These are phyloP conservation scores for Salmacisia buchloeana DNA, from an alignment of 1,284 basidiomycete species.

Conservation along the genomic window DNA sequence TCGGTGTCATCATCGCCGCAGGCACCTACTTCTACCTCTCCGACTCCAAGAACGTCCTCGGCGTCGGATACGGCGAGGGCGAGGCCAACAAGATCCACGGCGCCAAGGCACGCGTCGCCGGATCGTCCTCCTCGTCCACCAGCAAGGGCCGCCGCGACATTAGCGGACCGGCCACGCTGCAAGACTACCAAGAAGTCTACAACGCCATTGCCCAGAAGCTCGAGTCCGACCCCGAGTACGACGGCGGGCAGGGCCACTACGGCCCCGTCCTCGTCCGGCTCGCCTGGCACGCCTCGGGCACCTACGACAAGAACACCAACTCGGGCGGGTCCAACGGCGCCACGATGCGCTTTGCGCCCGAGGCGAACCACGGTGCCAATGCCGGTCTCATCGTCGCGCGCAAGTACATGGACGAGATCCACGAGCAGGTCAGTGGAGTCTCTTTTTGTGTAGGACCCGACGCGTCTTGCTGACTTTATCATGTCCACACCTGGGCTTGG, in stretches of 20 bases:
- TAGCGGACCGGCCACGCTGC: constrained; percentile 22
- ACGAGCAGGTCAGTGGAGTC: constrained; percentile 54
- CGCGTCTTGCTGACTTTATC: constrained; percentile 17
- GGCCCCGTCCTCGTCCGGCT: constrained; percentile 82
- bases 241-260: constrained; percentile 10
- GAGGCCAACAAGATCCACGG: constrained; percentile 31
- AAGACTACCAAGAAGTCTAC: constrained; percentile 48
- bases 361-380: constrained; percentile 75
- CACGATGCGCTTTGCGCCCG: constrained; percentile 47
- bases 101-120: background rate
- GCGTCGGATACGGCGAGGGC: constrained; percentile 23
- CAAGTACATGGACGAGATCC: constrained; percentile 76
- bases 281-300: constrained; percentile 79
- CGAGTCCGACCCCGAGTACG: constrained; percentile 31
- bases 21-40: constrained; percentile 28
- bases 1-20: constrained; percentile 26
- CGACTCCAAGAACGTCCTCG: constrained; percentile 27
- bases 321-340: constrained; percentile 68
- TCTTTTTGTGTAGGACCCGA: constrained; percentile 71
- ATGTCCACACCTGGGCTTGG: background rate
- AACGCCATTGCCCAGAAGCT: constrained; percentile 43
- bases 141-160: constrained; percentile 1
- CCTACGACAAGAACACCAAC: constrained; percentile 65
- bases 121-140: background rate
- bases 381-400: constrained; percentile 78